phyloP scores from a whole-genome alignment of 441 rosid species.

The Erodium moschatum region DNA sequence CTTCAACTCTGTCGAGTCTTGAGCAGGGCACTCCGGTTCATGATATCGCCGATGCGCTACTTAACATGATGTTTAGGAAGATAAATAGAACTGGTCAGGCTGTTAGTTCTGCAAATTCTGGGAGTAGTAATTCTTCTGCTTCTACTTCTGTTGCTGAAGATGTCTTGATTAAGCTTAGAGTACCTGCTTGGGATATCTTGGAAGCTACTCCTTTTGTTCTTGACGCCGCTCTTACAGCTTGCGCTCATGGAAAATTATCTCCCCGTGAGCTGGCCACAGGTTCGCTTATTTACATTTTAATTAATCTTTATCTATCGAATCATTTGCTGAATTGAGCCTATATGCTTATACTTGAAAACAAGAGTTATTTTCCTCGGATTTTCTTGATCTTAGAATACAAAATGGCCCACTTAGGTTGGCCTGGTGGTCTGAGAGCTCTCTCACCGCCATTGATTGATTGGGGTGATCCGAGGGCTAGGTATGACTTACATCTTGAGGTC shows the following conservation, averaged over 20 bases:
- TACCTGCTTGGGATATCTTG: slow-evolving; percentile 95
- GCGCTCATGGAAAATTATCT: slow-evolving; percentile 84
- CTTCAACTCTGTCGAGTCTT: slow-evolving; percentile 73
- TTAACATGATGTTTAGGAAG: slow-evolving; percentile 81
- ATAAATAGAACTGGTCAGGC: slow-evolving; percentile 50
- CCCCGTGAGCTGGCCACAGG: slow-evolving; percentile 99
- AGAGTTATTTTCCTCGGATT: background rate
- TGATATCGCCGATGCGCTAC: slow-evolving; percentile 77
- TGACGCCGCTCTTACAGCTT: slow-evolving; percentile 86
- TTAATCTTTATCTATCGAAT: background rate
- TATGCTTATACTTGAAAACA: background rate
- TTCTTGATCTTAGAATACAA: background rate
- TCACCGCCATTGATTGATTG: too few relatives aligned
- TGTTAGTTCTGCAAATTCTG: slow-evolving; percentile 53
- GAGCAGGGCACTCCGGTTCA: slow-evolving; percentile 69
- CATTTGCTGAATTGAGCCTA: background rate
- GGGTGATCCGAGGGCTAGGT: background rate
- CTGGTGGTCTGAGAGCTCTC: too few relatives aligned
- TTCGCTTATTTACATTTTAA: slow-evolving; percentile 25
- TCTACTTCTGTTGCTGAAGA: slow-evolving; percentile 56
- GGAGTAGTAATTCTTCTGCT: slow-evolving; percentile 62
- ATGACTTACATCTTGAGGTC: background rate
- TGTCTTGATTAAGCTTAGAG: slow-evolving; percentile 48
- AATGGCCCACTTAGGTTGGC: too few relatives aligned
- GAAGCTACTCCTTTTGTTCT: slow-evolving; percentile 83